Percentiles rank a stretch among this genome's conserved stretches.
phyloP scores from a whole-genome alignment of 2,329 filamentous ascomycete species.

The Pseudogymnoascus sp. region DNA sequence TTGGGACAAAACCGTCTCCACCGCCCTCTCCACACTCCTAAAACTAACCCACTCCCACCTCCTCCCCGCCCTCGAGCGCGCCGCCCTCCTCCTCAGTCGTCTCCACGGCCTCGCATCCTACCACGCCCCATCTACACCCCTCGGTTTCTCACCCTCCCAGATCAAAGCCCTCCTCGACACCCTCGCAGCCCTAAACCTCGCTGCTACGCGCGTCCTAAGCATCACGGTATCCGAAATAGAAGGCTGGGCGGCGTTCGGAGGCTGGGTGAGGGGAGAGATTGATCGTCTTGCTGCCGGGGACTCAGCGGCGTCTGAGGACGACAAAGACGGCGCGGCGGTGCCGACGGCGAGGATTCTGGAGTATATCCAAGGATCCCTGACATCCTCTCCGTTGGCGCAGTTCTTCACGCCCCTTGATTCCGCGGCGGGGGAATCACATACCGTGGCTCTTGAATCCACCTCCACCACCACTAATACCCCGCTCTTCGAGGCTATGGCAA shows the following conservation, averaged over 20 bases:
- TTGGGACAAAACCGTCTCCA: slow-evolving; percentile 82
- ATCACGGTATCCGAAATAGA: slow-evolving; percentile 69
- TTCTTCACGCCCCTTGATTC: slow-evolving; percentile 55
- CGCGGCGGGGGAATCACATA: slow-evolving; percentile 52
- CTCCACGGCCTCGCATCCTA: slow-evolving; percentile 79
- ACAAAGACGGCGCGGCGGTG: slow-evolving; percentile 64
- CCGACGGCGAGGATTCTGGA: slow-evolving; percentile 65
- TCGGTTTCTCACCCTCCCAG: slow-evolving; percentile 59
- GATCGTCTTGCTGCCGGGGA: slow-evolving; percentile 65
- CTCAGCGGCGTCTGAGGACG: slow-evolving; percentile 48
- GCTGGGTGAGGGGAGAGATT: slow-evolving; percentile 78
- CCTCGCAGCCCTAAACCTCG: slow-evolving; percentile 65
- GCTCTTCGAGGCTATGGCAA: slow-evolving; percentile 26
- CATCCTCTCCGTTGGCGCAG: slow-evolving; percentile 54
- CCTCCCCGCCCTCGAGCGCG: slow-evolving; percentile 78
- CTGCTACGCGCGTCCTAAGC: slow-evolving; percentile 66
- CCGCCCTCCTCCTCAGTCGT: slow-evolving; percentile 71
- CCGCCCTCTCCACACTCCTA: slow-evolving; percentile 70
- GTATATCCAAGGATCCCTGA: slow-evolving; percentile 69
- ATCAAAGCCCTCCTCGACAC: slow-evolving; percentile 62
- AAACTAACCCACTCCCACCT: slow-evolving; percentile 80
- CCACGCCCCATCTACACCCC: slow-evolving; percentile 54
- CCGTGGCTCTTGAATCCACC: slow-evolving; percentile 41
- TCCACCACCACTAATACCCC: neutral
- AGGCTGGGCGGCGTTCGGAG: slow-evolving; percentile 70